Percentiles rank a stretch among this genome's conserved stretches.
These are phyloP conservation scores for Zygosaccharomyces pseudorouxii DNA, from an alignment of 805 yeast genomes.

Conservation along the genomic window DNA sequence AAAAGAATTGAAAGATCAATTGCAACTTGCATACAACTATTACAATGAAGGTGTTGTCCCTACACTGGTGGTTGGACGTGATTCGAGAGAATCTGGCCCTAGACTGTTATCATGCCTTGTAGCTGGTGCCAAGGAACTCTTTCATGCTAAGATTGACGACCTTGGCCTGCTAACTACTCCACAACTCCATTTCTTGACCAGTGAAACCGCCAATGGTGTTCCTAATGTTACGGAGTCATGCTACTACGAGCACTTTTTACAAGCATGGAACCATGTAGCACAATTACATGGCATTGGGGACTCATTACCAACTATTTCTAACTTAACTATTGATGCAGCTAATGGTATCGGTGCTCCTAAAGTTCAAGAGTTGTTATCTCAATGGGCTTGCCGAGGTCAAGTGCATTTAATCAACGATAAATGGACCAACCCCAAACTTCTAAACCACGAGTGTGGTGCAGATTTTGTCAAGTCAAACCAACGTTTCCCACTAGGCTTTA, in stretches of 20 bases:
- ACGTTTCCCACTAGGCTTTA: slow-evolving; percentile 59
- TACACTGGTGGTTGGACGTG: slow-evolving; percentile 71
- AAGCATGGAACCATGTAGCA: slow-evolving; percentile 28
- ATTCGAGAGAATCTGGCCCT: slow-evolving; percentile 84
- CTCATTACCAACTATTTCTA: neutral
- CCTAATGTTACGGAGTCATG: slow-evolving; percentile 64
- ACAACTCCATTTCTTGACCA: slow-evolving; percentile 85
- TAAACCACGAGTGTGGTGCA: slow-evolving; percentile 88
- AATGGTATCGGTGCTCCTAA: slow-evolving; percentile 96
- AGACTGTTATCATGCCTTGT: slow-evolving; percentile 40
- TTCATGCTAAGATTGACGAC: slow-evolving; percentile 47
- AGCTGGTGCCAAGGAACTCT: slow-evolving; percentile 56
- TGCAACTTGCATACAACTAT: slow-evolving; percentile 4
- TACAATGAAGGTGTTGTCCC: slow-evolving; percentile 18
- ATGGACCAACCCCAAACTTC: slow-evolving; percentile 47
- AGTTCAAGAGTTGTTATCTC: slow-evolving; percentile 42
- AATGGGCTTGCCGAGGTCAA: slow-evolving; percentile 34
- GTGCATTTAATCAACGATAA: slow-evolving; percentile 51
- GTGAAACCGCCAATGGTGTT: slow-evolving; percentile 48
- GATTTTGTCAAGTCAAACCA: slow-evolving; percentile 93
- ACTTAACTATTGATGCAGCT: slow-evolving; percentile 78
- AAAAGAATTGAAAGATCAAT: slow-evolving; percentile 3
- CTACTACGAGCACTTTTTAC: slow-evolving; percentile 60
- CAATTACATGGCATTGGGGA: slow-evolving; percentile 13
- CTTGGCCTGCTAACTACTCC: slow-evolving; percentile 85